phyloP scores from a whole-genome alignment of 257 asterid genomes.

The Przewalskia tangutica region DNA sequence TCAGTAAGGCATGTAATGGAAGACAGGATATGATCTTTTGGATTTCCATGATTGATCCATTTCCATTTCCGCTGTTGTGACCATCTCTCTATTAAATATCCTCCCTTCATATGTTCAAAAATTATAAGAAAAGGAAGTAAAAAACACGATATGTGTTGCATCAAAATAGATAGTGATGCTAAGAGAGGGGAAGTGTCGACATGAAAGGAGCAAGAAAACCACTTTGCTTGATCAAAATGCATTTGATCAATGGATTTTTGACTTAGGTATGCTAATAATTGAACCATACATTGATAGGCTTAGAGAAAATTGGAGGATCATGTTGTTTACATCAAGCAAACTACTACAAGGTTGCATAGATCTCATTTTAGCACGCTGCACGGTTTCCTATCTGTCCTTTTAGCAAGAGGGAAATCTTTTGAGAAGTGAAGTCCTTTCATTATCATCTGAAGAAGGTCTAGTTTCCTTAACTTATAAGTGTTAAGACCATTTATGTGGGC shows the following conservation, averaged over 20 bases:
- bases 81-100: constrained; percentile 61
- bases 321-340: not conserved
- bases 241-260: not conserved
- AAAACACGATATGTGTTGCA: not conserved
- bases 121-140: not conserved
- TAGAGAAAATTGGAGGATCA: not conserved
- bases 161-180: not conserved
- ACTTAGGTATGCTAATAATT: not conserved
- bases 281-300: not conserved
- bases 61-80: constrained; percentile 71
- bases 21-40: constrained; percentile 44
- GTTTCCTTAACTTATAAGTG: not conserved
- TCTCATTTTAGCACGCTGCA: not conserved
- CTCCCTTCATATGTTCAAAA: constrained; percentile 27
- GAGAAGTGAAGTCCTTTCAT: not conserved
- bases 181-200: not conserved
- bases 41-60: constrained; percentile 75
- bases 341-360: not conserved
- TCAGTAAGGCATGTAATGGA: constrained; percentile 57
- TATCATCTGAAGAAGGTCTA: not conserved
- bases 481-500: not conserved
- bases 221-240: not conserved
- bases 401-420: not conserved
- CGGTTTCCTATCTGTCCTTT: not conserved
- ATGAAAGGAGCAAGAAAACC: not conserved